Conservation (phyloP, 768 basidiomycete species). For the Mycena epipterygia region DNA sequence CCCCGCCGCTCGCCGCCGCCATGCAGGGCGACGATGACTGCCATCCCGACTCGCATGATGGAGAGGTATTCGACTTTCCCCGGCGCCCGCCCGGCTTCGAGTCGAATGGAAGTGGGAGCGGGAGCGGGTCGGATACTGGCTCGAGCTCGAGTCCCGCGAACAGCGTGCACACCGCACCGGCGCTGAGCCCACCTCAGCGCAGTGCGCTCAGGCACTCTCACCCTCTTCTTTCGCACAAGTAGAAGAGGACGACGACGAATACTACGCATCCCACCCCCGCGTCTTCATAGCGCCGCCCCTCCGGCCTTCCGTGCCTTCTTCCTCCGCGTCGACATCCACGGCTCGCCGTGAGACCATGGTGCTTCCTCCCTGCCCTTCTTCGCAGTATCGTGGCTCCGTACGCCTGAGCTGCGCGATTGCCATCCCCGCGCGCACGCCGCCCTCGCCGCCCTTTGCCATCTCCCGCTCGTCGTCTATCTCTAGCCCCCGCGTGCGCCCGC, state of each 20-base stretch:
- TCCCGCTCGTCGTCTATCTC: neutral
- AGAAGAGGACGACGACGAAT: neutral
- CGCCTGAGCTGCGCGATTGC: neutral
- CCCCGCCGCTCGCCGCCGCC: neutral
- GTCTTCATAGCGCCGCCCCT: no score
- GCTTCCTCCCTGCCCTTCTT: neutral
- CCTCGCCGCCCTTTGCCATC: conserved; percentile 8
- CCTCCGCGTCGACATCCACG: neutral
- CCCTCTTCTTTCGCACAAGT: neutral
- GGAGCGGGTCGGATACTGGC: neutral
- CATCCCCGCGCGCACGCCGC: conserved; percentile 13
- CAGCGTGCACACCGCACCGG: neutral
- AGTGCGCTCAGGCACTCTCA: neutral
- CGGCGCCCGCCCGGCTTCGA: neutral
- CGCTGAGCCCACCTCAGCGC: neutral
- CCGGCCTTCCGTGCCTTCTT: neutral
- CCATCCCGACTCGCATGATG: neutral
- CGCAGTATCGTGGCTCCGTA: neutral
- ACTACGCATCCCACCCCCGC: neutral
- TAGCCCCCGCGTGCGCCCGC: neutral
- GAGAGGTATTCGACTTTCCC: neutral
- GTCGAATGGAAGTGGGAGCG: neutral
- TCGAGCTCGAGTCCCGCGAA: neutral
- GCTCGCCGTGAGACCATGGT: conserved; percentile 21
- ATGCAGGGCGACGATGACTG: neutral